A percentile compares a stretch with the other conserved stretches of the same genome.
Evolutionary conservation across 2,329 filamentous ascomycete genomes (phyloP).

Genomic region (Cladosporium sp.): DNA sequence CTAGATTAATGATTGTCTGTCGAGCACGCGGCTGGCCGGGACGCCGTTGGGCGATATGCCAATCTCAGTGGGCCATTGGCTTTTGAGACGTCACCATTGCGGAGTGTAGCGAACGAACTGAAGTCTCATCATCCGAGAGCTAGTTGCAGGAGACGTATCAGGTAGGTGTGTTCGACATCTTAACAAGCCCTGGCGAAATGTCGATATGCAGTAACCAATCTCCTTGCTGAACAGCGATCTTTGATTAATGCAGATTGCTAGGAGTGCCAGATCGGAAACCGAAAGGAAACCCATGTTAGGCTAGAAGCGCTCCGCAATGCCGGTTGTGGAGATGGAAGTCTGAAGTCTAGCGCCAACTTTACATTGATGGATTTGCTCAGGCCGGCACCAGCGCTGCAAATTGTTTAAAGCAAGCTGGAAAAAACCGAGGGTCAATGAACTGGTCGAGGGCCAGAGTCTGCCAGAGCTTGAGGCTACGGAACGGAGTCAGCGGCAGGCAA

Average conservation of each 20-base stretch:
- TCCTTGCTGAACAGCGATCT: slow-evolving; percentile 5
- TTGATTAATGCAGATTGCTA: slow-evolving; percentile 8
- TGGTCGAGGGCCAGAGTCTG: slow-evolving; percentile 7
- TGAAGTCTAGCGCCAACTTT: slow-evolving; percentile 13
- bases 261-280: slow-evolving; percentile 16
- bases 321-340: slow-evolving; percentile 18
- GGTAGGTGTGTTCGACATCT: not conserved
- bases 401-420: not conserved
- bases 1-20: slow-evolving; percentile 1
- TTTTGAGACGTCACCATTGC: slow-evolving; percentile 16
- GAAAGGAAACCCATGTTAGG: slow-evolving; percentile 13
- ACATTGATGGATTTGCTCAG: slow-evolving; percentile 5
- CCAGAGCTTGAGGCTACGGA: slow-evolving; percentile 1
- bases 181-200: not conserved
- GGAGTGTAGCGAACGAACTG: slow-evolving; percentile 6
- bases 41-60: slow-evolving; percentile 17
- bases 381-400: not conserved
- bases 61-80: slow-evolving; percentile 20
- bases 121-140: not conserved
- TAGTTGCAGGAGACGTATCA: not conserved
- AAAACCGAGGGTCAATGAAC: not conserved
- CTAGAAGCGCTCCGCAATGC: slow-evolving; percentile 19
- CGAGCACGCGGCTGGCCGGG: slow-evolving; percentile 19
- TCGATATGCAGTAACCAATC: not conserved
- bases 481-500: not conserved